Base-by-base conservation (phyloP, 345 rosid genomes). In the Hevea brasiliensis region DNA sequence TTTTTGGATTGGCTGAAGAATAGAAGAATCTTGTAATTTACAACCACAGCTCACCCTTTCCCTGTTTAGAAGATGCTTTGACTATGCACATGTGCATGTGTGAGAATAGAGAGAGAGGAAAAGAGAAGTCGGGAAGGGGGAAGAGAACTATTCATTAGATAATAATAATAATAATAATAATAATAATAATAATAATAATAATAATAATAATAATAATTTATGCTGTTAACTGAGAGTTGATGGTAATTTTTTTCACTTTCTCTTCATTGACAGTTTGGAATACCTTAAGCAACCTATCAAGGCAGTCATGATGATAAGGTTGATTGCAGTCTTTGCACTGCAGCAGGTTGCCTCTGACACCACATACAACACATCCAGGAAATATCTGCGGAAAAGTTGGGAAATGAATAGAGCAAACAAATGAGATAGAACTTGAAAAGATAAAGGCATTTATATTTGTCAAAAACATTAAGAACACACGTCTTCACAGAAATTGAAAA, bases 1-100 rank as follows among this genome's bases (percentile, higher is more conserved):
- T 51, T 67, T 48, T 18, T 44, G 68, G 42, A 70, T 21, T 3
- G 69, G 50, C 37, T 62, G 67, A 70, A 70, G 67, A 12, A 71
- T 66, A 67, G 73, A 72, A 32, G 69, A 59, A 53, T 50, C 81
- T 71, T 57, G 72, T 61, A 60, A 68, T 40, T 67, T 58, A 71
- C 77, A 82, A 57, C 77, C 67, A 64, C 80, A 71, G 66, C 72
- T 68, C 65, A 62, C 67, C 60, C 65, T 77, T 70, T 72, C 67
- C 27, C 74, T 71, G 57, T 44, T 57, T 41, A 24, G 42, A 20
- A 59, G 53, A 69, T 75, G 50, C 77, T 63, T 67, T 40, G 74
- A 37, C 73, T 75, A 57, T 18, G n/a, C 8, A 24, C 56, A 4
- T 57, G 60, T 27, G 35, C 71, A 14, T 9, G 47, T 14, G 26